Evolutionary conservation across 495 filamentous ascomycete species (phyloP), one percentile per base, ranked within the genome.

Genomic region (Venustampulla echinocandica): DNA sequence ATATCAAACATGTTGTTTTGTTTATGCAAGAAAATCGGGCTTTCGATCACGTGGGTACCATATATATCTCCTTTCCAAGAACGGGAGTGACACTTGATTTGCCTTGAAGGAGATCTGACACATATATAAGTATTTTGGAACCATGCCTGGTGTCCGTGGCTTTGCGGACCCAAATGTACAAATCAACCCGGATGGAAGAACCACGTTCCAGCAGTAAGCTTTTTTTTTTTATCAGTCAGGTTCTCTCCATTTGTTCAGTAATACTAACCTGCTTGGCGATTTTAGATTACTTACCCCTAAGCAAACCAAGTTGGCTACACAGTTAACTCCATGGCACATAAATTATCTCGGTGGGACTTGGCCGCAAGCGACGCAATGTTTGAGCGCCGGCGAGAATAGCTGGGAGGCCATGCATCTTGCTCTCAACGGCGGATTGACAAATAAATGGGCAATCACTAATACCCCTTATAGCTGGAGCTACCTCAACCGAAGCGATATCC

Each of bases 21-120:
- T 59, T 64, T 47, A 64, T 64, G 61, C 55, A 58, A 50, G 61
- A 64, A 38, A 64, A 64, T 49, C 27, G 61, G 10, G 42, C 54
- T 15, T 56, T 56, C 36, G 42, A 56, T 28, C 54, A 56, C 33
- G 53, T 52, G 36, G 32, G 48, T 46, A 21, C 30, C 5, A n/a
- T n/a, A n/a, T n/a, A n/a, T n/a, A n/a, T n/a, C n/a, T n/a, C n/a
- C n/a, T n/a, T n/a, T n/a, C n/a, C n/a, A n/a, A n/a, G n/a, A n/a
- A n/a, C n/a, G n/a, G n/a, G n/a, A n/a, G n/a, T n/a, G n/a, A n/a
- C 15, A 13, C 15, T 2, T 13, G 28, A 13, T 28, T n/a, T 2
- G 42, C 9, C 27, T 35, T 25, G 5, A 41, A 49, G 23, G 21
- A 37, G 21, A 15, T n/a, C 11, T 17, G 2, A 33, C 17, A 50